These are phyloP conservation scores for Dalbergia cochinchinensis DNA, from an alignment of 306 rosid genomes.

Conservation along the genomic window DNA sequence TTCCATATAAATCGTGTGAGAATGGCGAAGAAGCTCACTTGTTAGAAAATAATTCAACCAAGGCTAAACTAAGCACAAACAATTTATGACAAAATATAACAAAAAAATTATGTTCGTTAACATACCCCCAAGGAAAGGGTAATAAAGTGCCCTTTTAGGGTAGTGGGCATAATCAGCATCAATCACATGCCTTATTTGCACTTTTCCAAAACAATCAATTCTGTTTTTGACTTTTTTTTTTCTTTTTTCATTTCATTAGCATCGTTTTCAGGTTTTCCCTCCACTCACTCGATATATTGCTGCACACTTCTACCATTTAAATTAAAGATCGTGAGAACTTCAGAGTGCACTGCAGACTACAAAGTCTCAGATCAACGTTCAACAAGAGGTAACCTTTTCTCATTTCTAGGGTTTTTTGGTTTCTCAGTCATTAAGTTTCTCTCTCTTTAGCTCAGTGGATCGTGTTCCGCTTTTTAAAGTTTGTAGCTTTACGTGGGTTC, in stretches of 20 bases:
- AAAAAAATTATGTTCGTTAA: too few species aligned
- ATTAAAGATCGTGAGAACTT: constrained; percentile 17
- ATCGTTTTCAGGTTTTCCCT: constrained; percentile 61
- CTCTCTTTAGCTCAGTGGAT: background rate
- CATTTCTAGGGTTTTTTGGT: constrained; percentile 41
- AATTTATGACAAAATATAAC: too few species aligned
- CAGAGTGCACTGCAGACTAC: background rate
- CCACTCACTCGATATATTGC: constrained; percentile 41
- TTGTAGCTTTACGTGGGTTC: constrained; percentile 36
- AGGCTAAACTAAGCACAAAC: background rate
- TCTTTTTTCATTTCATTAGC: background rate
- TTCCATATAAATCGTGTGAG: too few species aligned
- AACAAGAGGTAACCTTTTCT: constrained; percentile 46
- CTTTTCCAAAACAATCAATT: background rate
- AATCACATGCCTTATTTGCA: constrained; percentile 18
- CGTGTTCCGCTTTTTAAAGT: constrained; percentile 42
- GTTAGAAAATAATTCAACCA: background rate
- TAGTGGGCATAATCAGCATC: background rate
- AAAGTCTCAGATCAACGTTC: constrained; percentile 39
- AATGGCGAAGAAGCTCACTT: too few species aligned
- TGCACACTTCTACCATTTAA: background rate
- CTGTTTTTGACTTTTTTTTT: background rate
- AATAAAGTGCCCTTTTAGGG: background rate
- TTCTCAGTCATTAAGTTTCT: constrained; percentile 11
- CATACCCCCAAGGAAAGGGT: background rate